Conservation (phyloP, 164 flowering plant genomes). For the Dillenia turbinata region DNA sequence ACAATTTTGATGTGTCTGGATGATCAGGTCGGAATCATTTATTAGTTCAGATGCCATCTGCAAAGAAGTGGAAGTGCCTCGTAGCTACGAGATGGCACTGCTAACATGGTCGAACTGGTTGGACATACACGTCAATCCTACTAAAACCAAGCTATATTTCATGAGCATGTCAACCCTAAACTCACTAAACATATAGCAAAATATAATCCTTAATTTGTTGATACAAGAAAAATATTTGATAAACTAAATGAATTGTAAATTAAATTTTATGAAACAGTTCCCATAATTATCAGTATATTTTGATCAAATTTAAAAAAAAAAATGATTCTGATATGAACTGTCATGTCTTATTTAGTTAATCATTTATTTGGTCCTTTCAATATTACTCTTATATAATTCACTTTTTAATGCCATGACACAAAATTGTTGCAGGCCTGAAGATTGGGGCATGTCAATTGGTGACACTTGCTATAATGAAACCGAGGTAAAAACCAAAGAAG, state of each 20-base stretch:
- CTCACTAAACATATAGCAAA: constrained; percentile 33
- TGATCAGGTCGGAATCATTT: constrained; percentile 59
- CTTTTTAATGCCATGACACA: no score
- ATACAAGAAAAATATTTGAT: no score
- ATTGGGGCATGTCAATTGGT: constrained; percentile 40
- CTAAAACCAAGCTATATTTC: constrained; percentile 48
- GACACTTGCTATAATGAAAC: constrained; percentile 59
- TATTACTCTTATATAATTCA: not conserved
- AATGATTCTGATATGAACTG: no score
- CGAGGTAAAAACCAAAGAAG: constrained; percentile 32
- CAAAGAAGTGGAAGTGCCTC: constrained; percentile 46
- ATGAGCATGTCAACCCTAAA: constrained; percentile 68
- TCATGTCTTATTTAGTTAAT: no score
- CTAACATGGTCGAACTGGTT: constrained; percentile 76
- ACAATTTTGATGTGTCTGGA: not conserved
- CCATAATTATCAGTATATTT: no score
- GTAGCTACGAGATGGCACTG: constrained; percentile 59
- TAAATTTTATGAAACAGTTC: no score
- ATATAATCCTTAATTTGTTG: no score
- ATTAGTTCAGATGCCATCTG: constrained; percentile 37
- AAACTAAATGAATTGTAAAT: no score
- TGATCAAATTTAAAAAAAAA: no score
- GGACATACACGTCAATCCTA: constrained; percentile 47
- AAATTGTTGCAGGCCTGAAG: constrained; percentile 39
- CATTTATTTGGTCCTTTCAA: constrained; percentile 12